Evolutionary conservation across 2,329 filamentous ascomycete species (phyloP).

Genomic region (Rhytidhysteron rufulum): DNA sequence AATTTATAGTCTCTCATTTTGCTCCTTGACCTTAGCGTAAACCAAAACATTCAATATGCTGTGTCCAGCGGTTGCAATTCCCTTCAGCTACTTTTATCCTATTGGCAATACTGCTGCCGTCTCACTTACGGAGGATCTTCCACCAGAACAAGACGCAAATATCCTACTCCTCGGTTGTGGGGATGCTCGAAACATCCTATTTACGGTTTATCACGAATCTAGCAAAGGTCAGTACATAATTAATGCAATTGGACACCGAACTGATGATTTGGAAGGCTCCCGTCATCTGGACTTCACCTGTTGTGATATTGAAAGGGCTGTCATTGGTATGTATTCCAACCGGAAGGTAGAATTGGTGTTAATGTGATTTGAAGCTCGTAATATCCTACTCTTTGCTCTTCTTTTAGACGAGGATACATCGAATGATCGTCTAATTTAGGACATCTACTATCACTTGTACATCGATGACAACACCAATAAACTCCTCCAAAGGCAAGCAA

Average conservation of each 20-base stretch:
- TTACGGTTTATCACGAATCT: conserved; percentile 18
- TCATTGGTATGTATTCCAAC: conserved; percentile 45
- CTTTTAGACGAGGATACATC: conserved; percentile 41
- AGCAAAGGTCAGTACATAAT: conserved; percentile 10
- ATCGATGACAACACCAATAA: conserved; percentile 38
- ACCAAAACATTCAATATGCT: too few species aligned
- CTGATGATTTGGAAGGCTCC: not conserved
- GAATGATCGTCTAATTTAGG: conserved; percentile 44
- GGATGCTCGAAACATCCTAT: conserved; percentile 56
- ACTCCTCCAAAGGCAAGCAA: conserved; percentile 41
- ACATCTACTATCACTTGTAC: conserved; percentile 54
- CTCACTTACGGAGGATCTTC: conserved; percentile 38
- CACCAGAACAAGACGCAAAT: conserved; percentile 21
- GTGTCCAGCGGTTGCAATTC: too few species aligned
- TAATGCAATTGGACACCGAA: not conserved
- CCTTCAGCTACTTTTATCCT: conserved; percentile 42
- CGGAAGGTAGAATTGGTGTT: too few species aligned
- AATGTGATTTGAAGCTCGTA: conserved; percentile 55
- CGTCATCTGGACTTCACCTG: conserved; percentile 44
- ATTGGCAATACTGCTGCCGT: conserved; percentile 51
- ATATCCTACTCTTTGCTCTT: conserved; percentile 51
- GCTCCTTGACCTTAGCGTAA: too few species aligned
- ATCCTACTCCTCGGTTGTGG: conserved; percentile 53
- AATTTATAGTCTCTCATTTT: too few species aligned
- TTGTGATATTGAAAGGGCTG: conserved; percentile 50